Percentiles rank a stretch among this genome's conserved stretches.
These are phyloP conservation scores for Apophysomyces variabilis DNA, from an alignment of 371 early-diverging fungal genomes.

Conservation along the genomic window DNA sequence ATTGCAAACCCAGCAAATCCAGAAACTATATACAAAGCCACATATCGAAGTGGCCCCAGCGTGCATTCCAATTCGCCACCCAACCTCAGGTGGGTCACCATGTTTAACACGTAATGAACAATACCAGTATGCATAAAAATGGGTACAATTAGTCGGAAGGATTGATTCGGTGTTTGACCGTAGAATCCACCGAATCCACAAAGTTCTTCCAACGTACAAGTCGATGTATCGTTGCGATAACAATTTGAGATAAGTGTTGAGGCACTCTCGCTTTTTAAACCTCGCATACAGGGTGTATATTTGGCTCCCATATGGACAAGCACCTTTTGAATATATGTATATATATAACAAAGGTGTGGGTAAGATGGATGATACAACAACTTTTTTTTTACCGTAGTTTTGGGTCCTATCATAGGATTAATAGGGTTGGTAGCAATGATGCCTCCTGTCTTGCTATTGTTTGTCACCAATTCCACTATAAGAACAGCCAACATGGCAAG, in stretches of 20 bases:
- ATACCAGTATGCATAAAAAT: constrained; percentile 86
- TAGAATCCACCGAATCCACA: constrained; percentile 56
- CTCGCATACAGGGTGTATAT: constrained; percentile 58
- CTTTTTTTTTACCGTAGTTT: constrained; percentile 27
- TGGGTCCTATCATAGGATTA: constrained; percentile 61
- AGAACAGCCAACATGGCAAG: constrained; percentile 48
- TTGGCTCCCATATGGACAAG: constrained; percentile 51
- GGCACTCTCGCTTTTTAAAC: background rate
- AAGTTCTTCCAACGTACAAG: constrained; percentile 43
- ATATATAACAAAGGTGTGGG: background rate
- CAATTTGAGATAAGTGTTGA: constrained; percentile 14
- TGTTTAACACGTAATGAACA: constrained; percentile 72
- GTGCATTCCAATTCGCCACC: constrained; percentile 72
- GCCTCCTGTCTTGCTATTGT: constrained; percentile 36
- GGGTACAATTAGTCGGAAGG: constrained; percentile 78
- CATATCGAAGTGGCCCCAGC: constrained; percentile 60
- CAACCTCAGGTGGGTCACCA: constrained; percentile 64
- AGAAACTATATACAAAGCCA: constrained; percentile 54
- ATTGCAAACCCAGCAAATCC: constrained; percentile 79
- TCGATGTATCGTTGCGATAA: constrained; percentile 16
- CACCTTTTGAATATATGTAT: constrained; percentile 14
- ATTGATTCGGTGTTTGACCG: constrained; percentile 59
- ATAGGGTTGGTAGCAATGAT: constrained; percentile 42
- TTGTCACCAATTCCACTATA: constrained; percentile 46
- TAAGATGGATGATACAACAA: background rate